Evolutionary conservation across 2,329 filamentous ascomycete species (phyloP).

Genomic region (Cladosporium sp.): DNA sequence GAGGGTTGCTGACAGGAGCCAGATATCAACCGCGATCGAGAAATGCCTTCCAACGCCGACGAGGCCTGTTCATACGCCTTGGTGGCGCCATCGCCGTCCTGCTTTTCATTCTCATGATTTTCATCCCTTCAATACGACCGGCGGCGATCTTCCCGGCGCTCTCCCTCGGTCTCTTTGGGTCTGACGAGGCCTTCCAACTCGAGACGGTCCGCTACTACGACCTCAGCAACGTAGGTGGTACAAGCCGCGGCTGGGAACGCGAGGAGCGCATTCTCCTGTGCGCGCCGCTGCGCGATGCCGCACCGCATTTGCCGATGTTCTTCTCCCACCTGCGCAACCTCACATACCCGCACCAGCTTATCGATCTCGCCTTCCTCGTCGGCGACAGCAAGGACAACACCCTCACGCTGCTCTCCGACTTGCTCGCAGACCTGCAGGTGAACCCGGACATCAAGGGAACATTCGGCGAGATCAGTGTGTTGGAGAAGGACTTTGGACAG

Average conservation of each 20-base stretch:
- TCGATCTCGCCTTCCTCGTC: conserved; percentile 93
- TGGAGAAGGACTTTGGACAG: conserved; percentile 98
- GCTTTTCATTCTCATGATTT: conserved; percentile 58
- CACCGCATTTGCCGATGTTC: conserved; percentile 92
- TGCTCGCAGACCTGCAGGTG: conserved; percentile 72
- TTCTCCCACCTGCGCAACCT: conserved; percentile 96
- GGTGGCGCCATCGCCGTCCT: conserved; percentile 50
- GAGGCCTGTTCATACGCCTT: conserved; percentile 65
- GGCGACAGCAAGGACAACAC: conserved; percentile 96
- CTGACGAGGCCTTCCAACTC: conserved; percentile 65
- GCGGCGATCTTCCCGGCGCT: conserved; percentile 51
- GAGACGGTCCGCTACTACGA: conserved; percentile 98
- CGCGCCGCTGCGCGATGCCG: conserved; percentile 87
- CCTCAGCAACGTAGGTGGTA: conserved; percentile 82
- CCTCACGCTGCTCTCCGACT: conserved; percentile 64
- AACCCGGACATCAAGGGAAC: conserved; percentile 72
- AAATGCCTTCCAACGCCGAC: conserved; percentile 61
- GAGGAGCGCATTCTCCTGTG: conserved; percentile 94
- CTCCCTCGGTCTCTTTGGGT: conserved; percentile 64
- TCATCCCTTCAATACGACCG: conserved; percentile 70
- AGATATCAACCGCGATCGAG: conserved; percentile 83
- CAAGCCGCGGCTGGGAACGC: conserved; percentile 87
- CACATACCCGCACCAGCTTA: conserved; percentile 92
- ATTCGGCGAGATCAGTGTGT: conserved; percentile 94
- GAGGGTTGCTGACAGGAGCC: conserved; percentile 13